Conservation (phyloP, 2,329 filamentous ascomycete species). For the Alternaria gansuensis region DNA sequence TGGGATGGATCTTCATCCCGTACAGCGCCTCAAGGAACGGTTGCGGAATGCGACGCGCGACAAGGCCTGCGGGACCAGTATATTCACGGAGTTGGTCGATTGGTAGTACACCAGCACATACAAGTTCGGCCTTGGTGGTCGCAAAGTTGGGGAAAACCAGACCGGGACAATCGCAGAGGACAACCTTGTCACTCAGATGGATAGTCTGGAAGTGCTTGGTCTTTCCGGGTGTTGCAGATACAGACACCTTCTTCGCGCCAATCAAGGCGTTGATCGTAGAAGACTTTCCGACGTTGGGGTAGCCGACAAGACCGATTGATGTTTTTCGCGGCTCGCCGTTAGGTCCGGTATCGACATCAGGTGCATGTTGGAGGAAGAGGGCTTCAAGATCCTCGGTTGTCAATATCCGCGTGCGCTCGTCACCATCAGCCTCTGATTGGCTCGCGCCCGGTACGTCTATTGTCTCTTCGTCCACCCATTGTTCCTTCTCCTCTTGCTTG, state of each 20-base stretch:
- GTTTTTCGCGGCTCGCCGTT: conserved; percentile 70
- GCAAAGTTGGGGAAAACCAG: conserved; percentile 99
- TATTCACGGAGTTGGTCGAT: conserved; percentile 97
- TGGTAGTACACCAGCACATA: conserved; percentile 92
- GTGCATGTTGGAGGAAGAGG: conserved; percentile 81
- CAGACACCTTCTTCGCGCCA: conserved; percentile 97
- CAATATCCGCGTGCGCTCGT: conserved; percentile 73
- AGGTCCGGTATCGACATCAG: conserved; percentile 62
- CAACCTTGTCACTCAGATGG: conserved; percentile 85
- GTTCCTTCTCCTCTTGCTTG: conserved; percentile 52
- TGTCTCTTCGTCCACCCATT: conserved; percentile 54
- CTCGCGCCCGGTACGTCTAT: conserved; percentile 49
- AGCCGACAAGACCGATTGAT: conserved; percentile 92
- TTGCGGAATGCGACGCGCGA: conserved; percentile 86
- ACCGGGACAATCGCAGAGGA: conserved; percentile 97
- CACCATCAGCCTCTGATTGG: conserved; percentile 49
- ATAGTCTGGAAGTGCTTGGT: conserved; percentile 99
- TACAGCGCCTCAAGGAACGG: conserved; percentile 91
- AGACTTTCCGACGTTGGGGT: conserved; percentile 98
- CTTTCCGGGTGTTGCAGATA: conserved; percentile 96
- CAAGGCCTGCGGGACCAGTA: conserved; percentile 83
- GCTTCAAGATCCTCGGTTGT: conserved; percentile 92
- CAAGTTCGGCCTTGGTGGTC: conserved; percentile 93
- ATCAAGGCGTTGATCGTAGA: conserved; percentile 99
- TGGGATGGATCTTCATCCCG: conserved; percentile 84